Percentiles rank a stretch among this genome's conserved stretches.
Conservation (phyloP, 352 stramenopile species). For the Poterioochromonas sp. region DNA sequence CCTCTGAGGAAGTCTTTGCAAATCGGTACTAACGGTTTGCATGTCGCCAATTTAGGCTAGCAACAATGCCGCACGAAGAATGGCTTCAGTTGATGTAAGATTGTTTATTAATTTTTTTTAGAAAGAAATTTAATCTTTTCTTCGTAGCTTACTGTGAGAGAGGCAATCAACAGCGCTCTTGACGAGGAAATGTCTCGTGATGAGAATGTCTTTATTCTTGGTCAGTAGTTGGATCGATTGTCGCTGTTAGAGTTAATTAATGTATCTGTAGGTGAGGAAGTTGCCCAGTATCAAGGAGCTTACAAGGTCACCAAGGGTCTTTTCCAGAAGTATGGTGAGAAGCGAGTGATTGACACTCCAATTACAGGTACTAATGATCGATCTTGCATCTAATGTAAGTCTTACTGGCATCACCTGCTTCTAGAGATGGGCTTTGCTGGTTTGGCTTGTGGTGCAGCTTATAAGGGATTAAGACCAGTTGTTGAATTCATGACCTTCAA, state of each 20-base stretch:
- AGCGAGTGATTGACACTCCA: conserved; percentile 98
- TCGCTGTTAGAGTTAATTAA: no score
- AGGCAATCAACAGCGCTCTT: conserved; percentile 94
- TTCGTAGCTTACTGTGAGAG: conserved; percentile 84
- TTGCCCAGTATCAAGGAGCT: conserved; percentile 97
- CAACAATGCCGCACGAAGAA: no score
- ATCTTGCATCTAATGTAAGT: no score
- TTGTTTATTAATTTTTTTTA: no score
- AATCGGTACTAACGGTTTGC: no score
- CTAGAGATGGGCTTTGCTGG: conserved; percentile 75
- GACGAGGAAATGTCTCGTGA: conserved; percentile 97
- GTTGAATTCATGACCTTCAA: conserved; percentile 99
- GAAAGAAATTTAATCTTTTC: no score
- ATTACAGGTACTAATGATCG: no score
- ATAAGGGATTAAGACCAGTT: conserved; percentile 92
- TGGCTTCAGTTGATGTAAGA: no score
- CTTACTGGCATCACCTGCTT: no score
- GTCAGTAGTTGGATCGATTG: no score
- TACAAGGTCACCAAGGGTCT: conserved; percentile 98
- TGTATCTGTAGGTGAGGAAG: conserved; percentile 97
- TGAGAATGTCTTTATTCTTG: conserved; percentile 81
- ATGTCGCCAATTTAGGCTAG: no score
- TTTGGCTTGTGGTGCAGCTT: conserved; percentile 50
- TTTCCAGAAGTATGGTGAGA: conserved; percentile 97
- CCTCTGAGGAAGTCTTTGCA: no score